These are phyloP conservation scores for Puccinia brachypodii DNA, from an alignment of 1,284 basidiomycete species.

Conservation along the genomic window DNA sequence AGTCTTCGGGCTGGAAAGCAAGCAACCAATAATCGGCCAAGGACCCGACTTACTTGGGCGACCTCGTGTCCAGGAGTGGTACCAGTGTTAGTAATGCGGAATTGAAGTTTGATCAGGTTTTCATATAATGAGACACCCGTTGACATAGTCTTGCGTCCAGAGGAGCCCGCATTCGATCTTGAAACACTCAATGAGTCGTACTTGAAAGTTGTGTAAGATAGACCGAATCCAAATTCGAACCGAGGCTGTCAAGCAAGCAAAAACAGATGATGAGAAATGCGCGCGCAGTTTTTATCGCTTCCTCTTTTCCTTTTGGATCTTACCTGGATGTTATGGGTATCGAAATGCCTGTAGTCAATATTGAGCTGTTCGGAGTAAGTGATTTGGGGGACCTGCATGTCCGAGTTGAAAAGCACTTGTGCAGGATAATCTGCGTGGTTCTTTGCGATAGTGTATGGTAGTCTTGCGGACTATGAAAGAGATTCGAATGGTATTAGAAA, in stretches of 20 bases:
- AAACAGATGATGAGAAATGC: neutral
- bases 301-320: no score
- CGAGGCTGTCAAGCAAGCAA: neutral
- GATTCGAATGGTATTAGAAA: neutral
- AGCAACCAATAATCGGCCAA: neutral
- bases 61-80: neutral
- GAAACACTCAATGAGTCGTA: conserved; percentile 10
- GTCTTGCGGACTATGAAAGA: conserved; percentile 43
- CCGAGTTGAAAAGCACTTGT: conserved; percentile 25
- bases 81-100: conserved; percentile 16
- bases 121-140: neutral
- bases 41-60: neutral
- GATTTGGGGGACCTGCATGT: conserved; percentile 25
- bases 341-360: conserved; percentile 50
- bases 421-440: conserved; percentile 26
- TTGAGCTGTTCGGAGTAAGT: conserved; percentile 38
- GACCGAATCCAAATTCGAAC: conserved; percentile 38
- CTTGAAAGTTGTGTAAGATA: conserved; percentile 43
- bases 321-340: conserved; percentile 42
- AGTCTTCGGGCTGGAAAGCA: neutral
- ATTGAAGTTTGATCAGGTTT: neutral
- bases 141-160: neutral
- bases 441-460: conserved; percentile 49
- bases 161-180: neutral
- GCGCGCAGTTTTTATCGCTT: no score